Conservation (phyloP, 352 stramenopile species). For the Pseudoperonospora humuli region DNA sequence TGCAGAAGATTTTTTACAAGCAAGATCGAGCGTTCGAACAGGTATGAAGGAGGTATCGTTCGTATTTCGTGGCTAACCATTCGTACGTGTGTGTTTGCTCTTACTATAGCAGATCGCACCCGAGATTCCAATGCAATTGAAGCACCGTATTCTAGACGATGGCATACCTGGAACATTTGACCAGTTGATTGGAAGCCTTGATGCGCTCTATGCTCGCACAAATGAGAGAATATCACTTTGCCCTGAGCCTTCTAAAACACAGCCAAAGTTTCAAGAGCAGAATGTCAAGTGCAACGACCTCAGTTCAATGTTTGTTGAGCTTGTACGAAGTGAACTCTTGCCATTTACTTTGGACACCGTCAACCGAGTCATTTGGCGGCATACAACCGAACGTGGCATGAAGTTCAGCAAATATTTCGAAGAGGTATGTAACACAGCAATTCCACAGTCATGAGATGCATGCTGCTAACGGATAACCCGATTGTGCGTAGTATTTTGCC, state of each 20-base stretch:
- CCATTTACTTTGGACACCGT: slow-evolving; percentile 19
- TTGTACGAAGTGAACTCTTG: slow-evolving; percentile 20
- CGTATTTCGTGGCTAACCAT: no score
- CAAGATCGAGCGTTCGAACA: slow-evolving; percentile 22
- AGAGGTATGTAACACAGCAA: slow-evolving; percentile 4
- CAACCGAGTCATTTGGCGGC: slow-evolving; percentile 15
- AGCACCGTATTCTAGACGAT: background rate
- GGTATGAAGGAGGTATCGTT: slow-evolving; percentile 2
- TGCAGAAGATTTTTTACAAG: slow-evolving; percentile 29
- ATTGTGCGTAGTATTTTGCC: slow-evolving; percentile 7
- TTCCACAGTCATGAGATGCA: background rate
- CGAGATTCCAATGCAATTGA: slow-evolving; percentile 5
- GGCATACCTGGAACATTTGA: slow-evolving; percentile 2
- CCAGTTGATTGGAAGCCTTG: slow-evolving; percentile 5
- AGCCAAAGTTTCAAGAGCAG: slow-evolving; percentile 6
- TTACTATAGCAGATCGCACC: slow-evolving; percentile 1
- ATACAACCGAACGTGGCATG: slow-evolving; percentile 13
- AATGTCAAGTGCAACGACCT: slow-evolving; percentile 27
- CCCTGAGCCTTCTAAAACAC: slow-evolving; percentile 1
- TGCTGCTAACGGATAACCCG: background rate
- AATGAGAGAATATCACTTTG: slow-evolving; percentile 5
- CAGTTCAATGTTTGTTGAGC: slow-evolving; percentile 22
- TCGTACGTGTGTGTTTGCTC: background rate
- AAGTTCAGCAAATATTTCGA: slow-evolving; percentile 26
- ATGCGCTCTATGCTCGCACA: slow-evolving; percentile 6